These are phyloP conservation scores for Septoria petroselini DNA, from an alignment of 2,329 filamentous ascomycete genomes.

Conservation along the genomic window DNA sequence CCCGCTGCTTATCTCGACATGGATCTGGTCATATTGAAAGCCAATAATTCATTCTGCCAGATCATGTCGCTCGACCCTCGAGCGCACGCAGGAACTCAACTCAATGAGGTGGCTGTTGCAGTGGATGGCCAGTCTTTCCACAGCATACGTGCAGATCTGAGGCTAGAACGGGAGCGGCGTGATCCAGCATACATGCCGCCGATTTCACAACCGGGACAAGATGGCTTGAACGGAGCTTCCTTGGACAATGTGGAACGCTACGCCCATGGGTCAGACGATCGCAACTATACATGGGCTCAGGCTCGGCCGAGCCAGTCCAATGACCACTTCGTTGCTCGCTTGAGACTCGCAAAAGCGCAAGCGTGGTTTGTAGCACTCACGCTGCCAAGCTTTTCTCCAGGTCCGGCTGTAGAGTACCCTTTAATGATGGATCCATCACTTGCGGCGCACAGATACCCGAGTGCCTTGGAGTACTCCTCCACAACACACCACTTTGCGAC, in stretches of 20 bases:
- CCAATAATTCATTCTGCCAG: slow-evolving; percentile 46
- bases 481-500: slow-evolving; percentile 19
- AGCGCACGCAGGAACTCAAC: slow-evolving; percentile 40
- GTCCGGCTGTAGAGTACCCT: slow-evolving; percentile 1
- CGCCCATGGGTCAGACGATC: slow-evolving; percentile 45
- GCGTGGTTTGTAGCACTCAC: slow-evolving; percentile 48
- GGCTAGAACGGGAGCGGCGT: slow-evolving; percentile 47
- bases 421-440: background rate
- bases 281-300: slow-evolving; percentile 43
- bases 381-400: slow-evolving; percentile 35
- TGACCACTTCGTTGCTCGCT: slow-evolving; percentile 37
- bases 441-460: slow-evolving; percentile 12
- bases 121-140: slow-evolving; percentile 45
- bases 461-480: slow-evolving; percentile 15
- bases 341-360: slow-evolving; percentile 44
- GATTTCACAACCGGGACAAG: slow-evolving; percentile 45
- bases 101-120: slow-evolving; percentile 46
- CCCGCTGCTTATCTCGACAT: slow-evolving; percentile 47
- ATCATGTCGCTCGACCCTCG: slow-evolving; percentile 40
- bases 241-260: slow-evolving; percentile 46
- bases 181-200: slow-evolving; percentile 52
- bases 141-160: slow-evolving; percentile 45
- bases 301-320: slow-evolving; percentile 37
- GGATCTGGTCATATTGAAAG: slow-evolving; percentile 48
- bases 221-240: slow-evolving; percentile 42